Conservation (phyloP, 1,284 basidiomycete genomes). For the Malassezia japonica region DNA sequence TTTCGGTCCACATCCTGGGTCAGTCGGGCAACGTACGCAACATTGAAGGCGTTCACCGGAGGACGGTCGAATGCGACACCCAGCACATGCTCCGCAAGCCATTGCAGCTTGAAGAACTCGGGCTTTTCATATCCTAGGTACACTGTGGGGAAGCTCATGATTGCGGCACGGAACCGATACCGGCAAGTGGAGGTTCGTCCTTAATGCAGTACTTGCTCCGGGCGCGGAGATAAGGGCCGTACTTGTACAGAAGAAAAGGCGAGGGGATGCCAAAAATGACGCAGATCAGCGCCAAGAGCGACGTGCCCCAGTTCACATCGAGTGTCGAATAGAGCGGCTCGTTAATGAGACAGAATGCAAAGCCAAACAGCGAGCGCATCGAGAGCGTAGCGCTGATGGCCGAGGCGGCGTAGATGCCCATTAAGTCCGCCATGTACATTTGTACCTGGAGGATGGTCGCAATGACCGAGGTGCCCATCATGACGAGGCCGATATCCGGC, state of each 20-base stretch:
- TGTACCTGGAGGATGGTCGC: slow-evolving; percentile 28
- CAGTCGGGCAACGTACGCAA: slow-evolving; percentile 8
- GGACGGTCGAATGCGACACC: slow-evolving; percentile 36
- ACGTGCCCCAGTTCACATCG: slow-evolving; percentile 45
- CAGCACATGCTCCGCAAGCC: slow-evolving; percentile 30
- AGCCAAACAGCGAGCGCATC: slow-evolving; percentile 40
- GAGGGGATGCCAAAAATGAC: slow-evolving; percentile 42
- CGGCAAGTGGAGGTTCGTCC: background rate
- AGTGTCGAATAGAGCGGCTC: slow-evolving; percentile 33
- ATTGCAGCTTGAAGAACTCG: slow-evolving; percentile 31
- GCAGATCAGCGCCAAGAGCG: slow-evolving; percentile 36
- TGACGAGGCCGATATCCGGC: slow-evolving; percentile 51
- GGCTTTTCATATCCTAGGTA: slow-evolving; percentile 19
- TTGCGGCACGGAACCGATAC: background rate
- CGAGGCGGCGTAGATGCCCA: slow-evolving; percentile 43
- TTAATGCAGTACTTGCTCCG: slow-evolving; percentile 24
- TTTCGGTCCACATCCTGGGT: slow-evolving; percentile 35
- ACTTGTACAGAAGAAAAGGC: slow-evolving; percentile 28
- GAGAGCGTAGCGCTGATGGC: slow-evolving; percentile 41
- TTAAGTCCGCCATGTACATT: slow-evolving; percentile 36
- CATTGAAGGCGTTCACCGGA: slow-evolving; percentile 41
- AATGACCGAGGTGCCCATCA: slow-evolving; percentile 22
- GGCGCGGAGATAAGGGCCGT: slow-evolving; percentile 26
- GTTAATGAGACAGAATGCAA: slow-evolving; percentile 40
- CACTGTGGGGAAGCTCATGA: slow-evolving; percentile 16